phyloP scores from a whole-genome alignment of 192 early-diverging fungal genomes.

The Coemansia sp. region DNA sequence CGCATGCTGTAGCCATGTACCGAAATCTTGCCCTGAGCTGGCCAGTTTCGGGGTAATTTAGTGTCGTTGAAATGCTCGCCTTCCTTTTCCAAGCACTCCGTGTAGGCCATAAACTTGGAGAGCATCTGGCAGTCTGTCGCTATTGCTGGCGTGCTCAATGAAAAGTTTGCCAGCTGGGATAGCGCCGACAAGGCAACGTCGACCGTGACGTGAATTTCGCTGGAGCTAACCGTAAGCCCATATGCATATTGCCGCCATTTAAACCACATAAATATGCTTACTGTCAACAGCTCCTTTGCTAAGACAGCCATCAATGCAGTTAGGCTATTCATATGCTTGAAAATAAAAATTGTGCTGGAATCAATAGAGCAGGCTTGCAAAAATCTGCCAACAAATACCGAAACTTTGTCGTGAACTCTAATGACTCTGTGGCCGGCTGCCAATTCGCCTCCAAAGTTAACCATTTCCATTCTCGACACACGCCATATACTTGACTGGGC shows the following conservation, averaged over 20 bases:
- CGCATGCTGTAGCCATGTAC: conserved; percentile 48
- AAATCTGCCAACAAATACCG: neutral
- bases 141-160: neutral
- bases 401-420: neutral
- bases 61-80: conserved; percentile 54
- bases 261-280: conserved; percentile 7
- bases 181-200: conserved; percentile 6
- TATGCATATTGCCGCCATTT: conserved; percentile 1
- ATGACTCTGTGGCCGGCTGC: conserved; percentile 6
- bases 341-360: neutral
- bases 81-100: conserved; percentile 56
- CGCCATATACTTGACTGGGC: no score
- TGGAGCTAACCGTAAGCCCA: neutral
- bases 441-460: neutral
- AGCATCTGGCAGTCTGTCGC: neutral
- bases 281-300: neutral
- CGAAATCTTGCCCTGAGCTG: conserved; percentile 32
- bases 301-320: neutral
- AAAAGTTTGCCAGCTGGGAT: conserved; percentile 2
- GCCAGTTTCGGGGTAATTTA: conserved; percentile 51
- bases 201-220: conserved; percentile 9
- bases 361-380: neutral
- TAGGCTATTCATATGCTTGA: neutral
- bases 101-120: conserved; percentile 14
- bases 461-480: neutral